A percentile compares a stretch with the other conserved stretches of the same genome.
These are phyloP conservation scores for Camelina neglecta DNA, from an alignment of 345 rosid species.

Conservation along the genomic window DNA sequence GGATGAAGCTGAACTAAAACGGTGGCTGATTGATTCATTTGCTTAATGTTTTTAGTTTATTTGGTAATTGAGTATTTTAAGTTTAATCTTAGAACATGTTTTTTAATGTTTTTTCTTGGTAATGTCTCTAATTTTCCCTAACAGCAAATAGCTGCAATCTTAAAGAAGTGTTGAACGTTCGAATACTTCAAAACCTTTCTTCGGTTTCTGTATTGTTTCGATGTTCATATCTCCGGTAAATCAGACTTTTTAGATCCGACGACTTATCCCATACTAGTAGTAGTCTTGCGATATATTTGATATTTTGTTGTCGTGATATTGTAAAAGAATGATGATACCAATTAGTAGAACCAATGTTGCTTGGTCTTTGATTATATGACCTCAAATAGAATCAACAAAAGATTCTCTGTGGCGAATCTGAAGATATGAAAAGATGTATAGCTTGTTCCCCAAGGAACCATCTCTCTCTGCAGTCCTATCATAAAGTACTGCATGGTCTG, in stretches of 20 bases:
- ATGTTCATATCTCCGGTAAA: no score
- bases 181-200: background rate
- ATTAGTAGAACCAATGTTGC: background rate
- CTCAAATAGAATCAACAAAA: background rate
- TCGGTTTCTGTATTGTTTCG: no score
- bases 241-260: no score
- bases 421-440: constrained; percentile 5
- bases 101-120: background rate
- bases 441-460: constrained; percentile 14
- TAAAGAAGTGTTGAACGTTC: background rate
- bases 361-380: background rate
- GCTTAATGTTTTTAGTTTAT: background rate
- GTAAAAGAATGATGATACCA: background rate
- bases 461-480: background rate
- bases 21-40: background rate
- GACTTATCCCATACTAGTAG: background rate
- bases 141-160: background rate
- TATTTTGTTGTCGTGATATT: background rate
- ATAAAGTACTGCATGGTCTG: background rate
- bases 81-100: background rate
- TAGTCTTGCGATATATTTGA: background rate
- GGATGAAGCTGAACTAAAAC: background rate
- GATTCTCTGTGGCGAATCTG: constrained; percentile 19
- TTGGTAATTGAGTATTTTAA: background rate
- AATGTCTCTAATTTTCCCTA: background rate